phyloP scores from a whole-genome alignment of 768 basidiomycete genomes.

The Xerocomus potaroensis region DNA sequence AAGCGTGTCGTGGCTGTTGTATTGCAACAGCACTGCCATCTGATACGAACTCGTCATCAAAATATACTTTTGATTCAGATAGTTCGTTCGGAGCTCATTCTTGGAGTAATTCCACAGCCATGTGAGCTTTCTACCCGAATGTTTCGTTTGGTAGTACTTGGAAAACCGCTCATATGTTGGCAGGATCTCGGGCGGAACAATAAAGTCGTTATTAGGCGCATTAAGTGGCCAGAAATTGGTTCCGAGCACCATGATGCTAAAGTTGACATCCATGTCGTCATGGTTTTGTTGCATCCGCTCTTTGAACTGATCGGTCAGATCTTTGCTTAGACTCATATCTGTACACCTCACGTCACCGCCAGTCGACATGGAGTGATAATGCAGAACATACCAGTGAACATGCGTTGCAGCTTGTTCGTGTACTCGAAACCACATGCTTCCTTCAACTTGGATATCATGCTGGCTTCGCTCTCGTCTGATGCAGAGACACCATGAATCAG shows the following conservation, averaged over 20 bases:
- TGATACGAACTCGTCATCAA: conserved; percentile 95
- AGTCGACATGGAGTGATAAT: background rate
- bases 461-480: conserved; percentile 93
- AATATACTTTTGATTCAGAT: conserved; percentile 92
- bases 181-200: conserved; percentile 82
- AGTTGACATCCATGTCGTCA: conserved; percentile 84
- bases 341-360: conserved; percentile 6
- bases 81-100: conserved; percentile 92
- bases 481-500: conserved; percentile 88
- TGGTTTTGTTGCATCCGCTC: conserved; percentile 86
- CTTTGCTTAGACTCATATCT: conserved; percentile 96
- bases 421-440: conserved; percentile 97
- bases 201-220: conserved; percentile 79
- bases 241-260: conserved; percentile 89
- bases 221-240: conserved; percentile 95
- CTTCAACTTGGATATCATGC: conserved; percentile 97
- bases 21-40: conserved; percentile 90
- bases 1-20: conserved; percentile 87
- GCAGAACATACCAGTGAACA: conserved; percentile 80
- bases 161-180: conserved; percentile 89
- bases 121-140: conserved; percentile 90
- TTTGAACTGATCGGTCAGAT: conserved; percentile 93
- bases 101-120: conserved; percentile 99
- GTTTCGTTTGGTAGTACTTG: conserved; percentile 90
- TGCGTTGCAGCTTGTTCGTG: conserved; percentile 91